Conservation (phyloP, 179 eudicot species). For the Pouteria campechiana region DNA sequence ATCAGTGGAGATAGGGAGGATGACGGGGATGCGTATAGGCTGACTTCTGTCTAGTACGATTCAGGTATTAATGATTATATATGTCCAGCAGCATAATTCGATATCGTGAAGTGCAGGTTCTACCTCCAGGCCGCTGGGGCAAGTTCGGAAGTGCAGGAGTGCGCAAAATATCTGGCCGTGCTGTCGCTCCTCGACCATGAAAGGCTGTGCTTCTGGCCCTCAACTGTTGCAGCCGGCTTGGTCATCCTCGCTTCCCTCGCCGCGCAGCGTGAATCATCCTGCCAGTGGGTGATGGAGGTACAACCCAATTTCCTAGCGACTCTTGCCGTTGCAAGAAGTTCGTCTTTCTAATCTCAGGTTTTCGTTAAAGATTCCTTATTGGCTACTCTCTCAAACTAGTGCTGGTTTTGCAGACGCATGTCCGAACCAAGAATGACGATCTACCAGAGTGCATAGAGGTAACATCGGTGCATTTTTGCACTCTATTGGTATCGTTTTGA, state of each 20-base stretch:
- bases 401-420: conserved; percentile 42
- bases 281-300: conserved; percentile 55
- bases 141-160: conserved; percentile 42
- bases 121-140: conserved; percentile 84
- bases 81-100: no score
- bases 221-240: conserved; percentile 85
- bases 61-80: no score
- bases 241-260: conserved; percentile 66
- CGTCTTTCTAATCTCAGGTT: not conserved
- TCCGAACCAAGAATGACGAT: conserved; percentile 54
- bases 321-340: not conserved
- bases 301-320: not conserved
- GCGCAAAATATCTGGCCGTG: conserved; percentile 48
- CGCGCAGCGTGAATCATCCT: conserved; percentile 36
- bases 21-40: no score
- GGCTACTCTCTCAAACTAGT: not conserved
- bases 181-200: conserved; percentile 60
- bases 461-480: not conserved
- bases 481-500: not conserved
- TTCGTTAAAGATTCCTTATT: not conserved
- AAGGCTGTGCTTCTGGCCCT: conserved; percentile 83
- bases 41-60: no score
- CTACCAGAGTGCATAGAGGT: conserved; percentile 84
- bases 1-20: no score
- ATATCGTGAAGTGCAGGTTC: conserved; percentile 64